Evolutionary conservation across 2,329 filamentous ascomycete genomes (phyloP).

Genomic region (Sclerotinia glacialis): DNA sequence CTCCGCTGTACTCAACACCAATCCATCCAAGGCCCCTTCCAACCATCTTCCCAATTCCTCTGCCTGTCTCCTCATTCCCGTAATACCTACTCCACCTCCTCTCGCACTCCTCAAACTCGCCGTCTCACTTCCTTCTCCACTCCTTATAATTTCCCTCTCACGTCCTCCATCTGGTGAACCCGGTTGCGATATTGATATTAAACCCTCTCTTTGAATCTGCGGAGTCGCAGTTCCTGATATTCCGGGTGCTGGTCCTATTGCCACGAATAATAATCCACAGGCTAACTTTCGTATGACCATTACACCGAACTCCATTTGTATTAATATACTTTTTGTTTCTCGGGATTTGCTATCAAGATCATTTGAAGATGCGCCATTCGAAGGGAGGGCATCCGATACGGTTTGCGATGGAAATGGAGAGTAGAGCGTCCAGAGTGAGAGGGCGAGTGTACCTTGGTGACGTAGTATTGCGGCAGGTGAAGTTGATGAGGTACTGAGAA

Average conservation of each 20-base stretch:
- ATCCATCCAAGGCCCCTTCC: constrained; percentile 14
- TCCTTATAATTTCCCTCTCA: background rate
- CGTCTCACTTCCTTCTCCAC: constrained; percentile 16
- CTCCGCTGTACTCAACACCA: background rate
- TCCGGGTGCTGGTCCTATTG: constrained; percentile 49
- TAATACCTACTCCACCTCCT: constrained; percentile 13
- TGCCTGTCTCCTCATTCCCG: constrained; percentile 19
- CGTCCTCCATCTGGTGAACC: background rate
- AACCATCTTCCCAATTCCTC: constrained; percentile 18
- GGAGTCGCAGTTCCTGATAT: background rate
- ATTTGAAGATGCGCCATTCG: constrained; percentile 15
- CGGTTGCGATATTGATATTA: constrained; percentile 12
- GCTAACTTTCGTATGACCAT: constrained; percentile 56
- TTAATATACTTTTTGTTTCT: constrained; percentile 34
- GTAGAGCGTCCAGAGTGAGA: constrained; percentile 60
- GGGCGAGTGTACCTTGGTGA: constrained; percentile 62
- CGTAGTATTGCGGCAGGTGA: constrained; percentile 56
- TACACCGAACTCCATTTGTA: constrained; percentile 55
- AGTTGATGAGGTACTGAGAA: constrained; percentile 59
- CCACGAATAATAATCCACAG: constrained; percentile 61
- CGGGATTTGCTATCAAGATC: constrained; percentile 22
- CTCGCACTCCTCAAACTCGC: constrained; percentile 17
- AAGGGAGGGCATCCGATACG: constrained; percentile 21
- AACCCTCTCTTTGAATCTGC: constrained; percentile 4
- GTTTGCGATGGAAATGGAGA: constrained; percentile 41